A percentile compares a stretch with the other conserved stretches of the same genome.
Evolutionary conservation across 1,284 basidiomycete species (phyloP).

Genomic region (Ganoderma meredithae): DNA sequence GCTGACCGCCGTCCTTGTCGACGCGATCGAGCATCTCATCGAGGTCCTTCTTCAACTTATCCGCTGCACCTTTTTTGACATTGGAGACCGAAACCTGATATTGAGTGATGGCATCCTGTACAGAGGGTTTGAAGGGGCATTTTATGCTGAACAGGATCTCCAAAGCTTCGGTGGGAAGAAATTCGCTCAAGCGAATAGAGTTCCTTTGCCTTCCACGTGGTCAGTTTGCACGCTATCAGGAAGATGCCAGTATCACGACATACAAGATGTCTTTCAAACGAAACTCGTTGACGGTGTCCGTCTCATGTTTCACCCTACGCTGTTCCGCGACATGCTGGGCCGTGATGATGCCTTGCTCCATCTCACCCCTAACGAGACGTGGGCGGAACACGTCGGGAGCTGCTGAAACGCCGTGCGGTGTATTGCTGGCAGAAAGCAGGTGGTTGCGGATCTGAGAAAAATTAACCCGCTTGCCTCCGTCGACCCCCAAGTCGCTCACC

Average conservation of each 20-base stretch:
- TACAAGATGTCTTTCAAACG: slow-evolving; percentile 6
- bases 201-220: not conserved
- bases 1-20: not conserved
- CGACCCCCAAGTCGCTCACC: slow-evolving; percentile 39
- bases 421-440: not conserved
- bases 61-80: not conserved
- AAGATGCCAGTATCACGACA: not conserved
- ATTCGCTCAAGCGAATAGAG: not conserved
- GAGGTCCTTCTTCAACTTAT: not conserved
- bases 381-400: slow-evolving; percentile 3
- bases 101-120: not conserved
- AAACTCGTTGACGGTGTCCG: not conserved
- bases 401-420: not conserved
- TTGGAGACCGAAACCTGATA: not conserved
- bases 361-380: slow-evolving; percentile 19
- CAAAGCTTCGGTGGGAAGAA: not conserved
- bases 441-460: not conserved
- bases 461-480: too few species aligned
- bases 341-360: slow-evolving; percentile 18
- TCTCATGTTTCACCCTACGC: not conserved
- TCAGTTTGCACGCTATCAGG: not conserved
- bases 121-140: not conserved
- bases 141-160: not conserved
- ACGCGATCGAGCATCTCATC: not conserved
- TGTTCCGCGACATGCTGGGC: slow-evolving; percentile 11